Percentiles rank a stretch among this genome's conserved stretches.
Conservation (phyloP, 345 rosid species). For the Garcia nutans region DNA sequence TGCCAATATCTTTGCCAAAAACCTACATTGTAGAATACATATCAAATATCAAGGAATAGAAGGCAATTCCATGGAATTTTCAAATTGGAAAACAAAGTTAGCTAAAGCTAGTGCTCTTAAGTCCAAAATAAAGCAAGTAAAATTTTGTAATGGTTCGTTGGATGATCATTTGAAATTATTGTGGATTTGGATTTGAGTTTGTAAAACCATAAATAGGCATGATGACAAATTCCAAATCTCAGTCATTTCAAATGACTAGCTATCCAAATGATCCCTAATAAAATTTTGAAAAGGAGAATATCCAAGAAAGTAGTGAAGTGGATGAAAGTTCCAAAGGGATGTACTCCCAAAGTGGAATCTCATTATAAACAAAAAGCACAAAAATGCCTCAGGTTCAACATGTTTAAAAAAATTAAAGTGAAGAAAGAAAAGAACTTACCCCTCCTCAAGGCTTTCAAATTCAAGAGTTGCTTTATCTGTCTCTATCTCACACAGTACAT, state of each 20-base stretch:
- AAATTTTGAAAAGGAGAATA: background rate
- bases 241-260: too few relatives aligned
- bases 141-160: too few relatives aligned
- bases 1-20: conserved; percentile 78
- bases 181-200: too few relatives aligned
- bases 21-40: conserved; percentile 43
- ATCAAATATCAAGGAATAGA: background rate
- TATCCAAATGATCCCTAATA: too few relatives aligned
- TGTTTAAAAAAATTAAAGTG: conserved; percentile 5
- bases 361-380: background rate
- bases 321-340: background rate
- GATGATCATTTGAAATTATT: too few relatives aligned
- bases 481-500: conserved; percentile 89
- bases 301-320: background rate
- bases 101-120: background rate
- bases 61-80: background rate
- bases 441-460: conserved; percentile 94
- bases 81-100: too few relatives aligned
- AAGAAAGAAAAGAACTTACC: conserved; percentile 46
- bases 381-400: too few relatives aligned
- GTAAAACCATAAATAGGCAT: too few relatives aligned
- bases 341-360: background rate
- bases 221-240: too few relatives aligned
- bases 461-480: conserved; percentile 97
- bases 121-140: conserved; percentile 1